A percentile compares a stretch with the other conserved stretches of the same genome.
phyloP scores from a whole-genome alignment of 2,329 filamentous ascomycete genomes.

The Cladophialophora exuberans region DNA sequence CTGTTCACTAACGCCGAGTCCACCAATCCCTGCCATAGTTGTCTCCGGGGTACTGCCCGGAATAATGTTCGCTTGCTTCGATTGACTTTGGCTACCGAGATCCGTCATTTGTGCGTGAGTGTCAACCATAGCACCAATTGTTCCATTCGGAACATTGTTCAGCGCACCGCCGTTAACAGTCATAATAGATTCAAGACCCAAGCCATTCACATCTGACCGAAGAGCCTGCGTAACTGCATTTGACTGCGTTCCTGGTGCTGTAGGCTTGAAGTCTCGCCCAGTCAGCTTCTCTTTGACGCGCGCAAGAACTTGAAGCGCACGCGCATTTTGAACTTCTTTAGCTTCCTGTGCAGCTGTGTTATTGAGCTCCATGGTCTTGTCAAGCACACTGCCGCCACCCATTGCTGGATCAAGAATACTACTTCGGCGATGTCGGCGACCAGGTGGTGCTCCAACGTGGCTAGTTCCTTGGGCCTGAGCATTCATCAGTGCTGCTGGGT shows the following conservation, averaged over 20 bases:
- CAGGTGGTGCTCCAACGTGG: slow-evolving; percentile 33
- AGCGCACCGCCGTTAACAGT: slow-evolving; percentile 20
- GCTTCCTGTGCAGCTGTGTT: slow-evolving; percentile 40
- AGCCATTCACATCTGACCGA: slow-evolving; percentile 21
- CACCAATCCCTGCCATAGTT: slow-evolving; percentile 29
- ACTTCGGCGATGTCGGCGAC: slow-evolving; percentile 61
- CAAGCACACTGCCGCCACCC: slow-evolving; percentile 46
- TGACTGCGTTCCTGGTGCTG: slow-evolving; percentile 34
- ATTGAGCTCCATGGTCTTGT: slow-evolving; percentile 45
- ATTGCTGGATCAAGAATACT: slow-evolving; percentile 65
- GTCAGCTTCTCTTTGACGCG: slow-evolving; percentile 95
- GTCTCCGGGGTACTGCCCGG: slow-evolving; percentile 25
- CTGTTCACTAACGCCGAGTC: slow-evolving; percentile 82
- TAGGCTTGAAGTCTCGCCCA: slow-evolving; percentile 85
- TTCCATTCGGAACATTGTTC: slow-evolving; percentile 13
- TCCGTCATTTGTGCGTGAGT: neutral
- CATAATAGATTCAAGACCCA: slow-evolving; percentile 26
- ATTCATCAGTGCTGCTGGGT: slow-evolving; percentile 53
- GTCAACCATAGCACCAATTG: slow-evolving; percentile 1
- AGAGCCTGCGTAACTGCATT: slow-evolving; percentile 40
- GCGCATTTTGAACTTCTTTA: slow-evolving; percentile 84
- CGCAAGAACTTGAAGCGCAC: slow-evolving; percentile 87
- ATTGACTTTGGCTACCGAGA: slow-evolving; percentile 1
- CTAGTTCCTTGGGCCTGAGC: slow-evolving; percentile 46
- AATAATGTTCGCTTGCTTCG: slow-evolving; percentile 13